Evolutionary conservation across 208 protist genomes (phyloP), one percentile per base, ranked within the genome.

Genomic region (Tritrichomonas foetus): DNA sequence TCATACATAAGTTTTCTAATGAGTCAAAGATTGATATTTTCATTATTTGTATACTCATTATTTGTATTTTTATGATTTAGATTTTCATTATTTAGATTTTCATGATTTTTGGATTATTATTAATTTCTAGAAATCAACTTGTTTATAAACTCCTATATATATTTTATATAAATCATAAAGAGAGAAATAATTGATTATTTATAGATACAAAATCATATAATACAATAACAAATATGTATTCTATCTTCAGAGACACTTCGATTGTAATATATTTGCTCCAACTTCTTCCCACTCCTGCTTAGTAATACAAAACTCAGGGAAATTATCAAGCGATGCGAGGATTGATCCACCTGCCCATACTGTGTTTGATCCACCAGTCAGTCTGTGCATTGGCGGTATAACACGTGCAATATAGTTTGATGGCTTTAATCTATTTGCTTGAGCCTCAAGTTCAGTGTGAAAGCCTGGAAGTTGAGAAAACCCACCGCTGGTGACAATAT

Each of bases 341-440:
- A 89, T 89, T 61, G 78, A 89, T 33, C 78, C 78, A 3, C 78
- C 78, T 27, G 27, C 30, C 78, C 78, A 89, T 13, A 89, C 78
- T 5, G 78, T 53, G n/a, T 53, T 53, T 27, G 41, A 53, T 39
- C 47, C 78, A 27, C 47, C 41, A 27, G 41, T 53, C 5, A 89
- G 3, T 2, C 3, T 13, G 27, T 89, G 41, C 47, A 57, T 89
- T 39, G 78, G 78, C 16, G 8, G 78, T 5, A 89, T 61, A 36
- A 89, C 47, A 22, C 57, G 14, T 16, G 47, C 47, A 20, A 27
- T 57, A 50, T 89, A 89, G n/a, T 89, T 89, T 89, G 14, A 33
- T 39, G 78, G 78, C 5, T n/a, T 33, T 22, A 53, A 14, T 13
- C 27, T 5, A 2, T 27, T 47, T 27, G 47, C 14, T 33, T n/a